Base-by-base conservation (phyloP, 129 eudicot species). In the Helianthus tuberosus region DNA sequence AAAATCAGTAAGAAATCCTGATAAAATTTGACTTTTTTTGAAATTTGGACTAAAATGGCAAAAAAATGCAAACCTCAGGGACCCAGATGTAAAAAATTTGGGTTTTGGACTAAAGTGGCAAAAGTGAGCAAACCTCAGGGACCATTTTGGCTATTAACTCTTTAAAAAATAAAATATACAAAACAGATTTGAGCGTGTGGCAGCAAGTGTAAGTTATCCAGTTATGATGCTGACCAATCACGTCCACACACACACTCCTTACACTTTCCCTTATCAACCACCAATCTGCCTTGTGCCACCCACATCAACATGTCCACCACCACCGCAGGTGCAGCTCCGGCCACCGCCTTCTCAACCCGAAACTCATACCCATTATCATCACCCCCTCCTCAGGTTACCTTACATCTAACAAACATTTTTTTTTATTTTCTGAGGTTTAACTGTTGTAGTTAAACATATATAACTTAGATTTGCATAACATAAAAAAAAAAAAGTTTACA, bases 181-280 rank as follows among this genome's bases (percentile, higher is more conserved):
- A 61, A 61, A 61, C 17, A 58, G 47, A 60, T 73, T 60, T 10
- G 16, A 73, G 77, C 69, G 77, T 73, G 77, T 73, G 64, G 71
- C 71, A 50, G 20, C 59, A 71, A 78, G 73, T 29, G 67, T 16
- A 71, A 71, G 72, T 78, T 71, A 78, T 78, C 82, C 47, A 14
- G 47, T 29, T 11, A 16, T 63, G 82, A 78, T 63, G 77, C 50
- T 44, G 51, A 46, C 77, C 61, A 71, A 44, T 64, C 61, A 27
- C 46, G 3, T 72, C 77, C 82, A 79, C 78, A 48, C 63, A 62
- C 57, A 55, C 80, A 54, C 50, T 11, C 35, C 13, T 46, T 51
- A 50, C 54, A 11, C 38, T 60, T 51, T 20, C 54, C 35, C 43
- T 16, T 61, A 71, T 23, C 66, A 71, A 11, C 29, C 25, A 52